phyloP scores from a whole-genome alignment of 2,329 filamentous ascomycete genomes.

The Aspergillus caelatus region DNA sequence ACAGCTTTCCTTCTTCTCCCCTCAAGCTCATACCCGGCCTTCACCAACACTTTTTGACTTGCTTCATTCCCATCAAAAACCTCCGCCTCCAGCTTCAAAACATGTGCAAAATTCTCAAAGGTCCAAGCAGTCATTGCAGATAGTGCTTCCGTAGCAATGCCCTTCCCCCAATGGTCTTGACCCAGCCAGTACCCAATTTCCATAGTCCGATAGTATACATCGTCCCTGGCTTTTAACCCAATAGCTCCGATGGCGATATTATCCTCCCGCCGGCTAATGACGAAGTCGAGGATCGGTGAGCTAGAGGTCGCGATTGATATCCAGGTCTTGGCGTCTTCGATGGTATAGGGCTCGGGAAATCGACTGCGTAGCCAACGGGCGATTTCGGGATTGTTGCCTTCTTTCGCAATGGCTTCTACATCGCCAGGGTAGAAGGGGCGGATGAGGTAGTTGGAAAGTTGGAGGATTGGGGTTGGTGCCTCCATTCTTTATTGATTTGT shows the following conservation, averaged over 20 bases:
- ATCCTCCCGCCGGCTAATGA: background rate
- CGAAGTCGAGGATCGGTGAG: background rate
- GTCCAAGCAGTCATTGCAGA: slow-evolving; percentile 5
- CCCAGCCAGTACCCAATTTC: slow-evolving; percentile 17
- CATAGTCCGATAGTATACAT: slow-evolving; percentile 13
- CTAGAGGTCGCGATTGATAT: background rate
- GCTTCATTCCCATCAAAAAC: slow-evolving; percentile 10
- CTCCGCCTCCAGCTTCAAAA: slow-evolving; percentile 13
- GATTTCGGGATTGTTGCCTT: slow-evolving; percentile 16
- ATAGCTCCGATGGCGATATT: slow-evolving; percentile 11
- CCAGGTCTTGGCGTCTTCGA: slow-evolving; percentile 5
- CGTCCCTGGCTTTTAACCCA: background rate
- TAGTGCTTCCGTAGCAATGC: slow-evolving; percentile 12
- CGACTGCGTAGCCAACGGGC: slow-evolving; percentile 14
- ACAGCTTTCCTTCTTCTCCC: slow-evolving; percentile 7
- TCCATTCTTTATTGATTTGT: background rate
- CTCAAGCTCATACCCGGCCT: slow-evolving; percentile 12
- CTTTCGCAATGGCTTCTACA: slow-evolving; percentile 2
- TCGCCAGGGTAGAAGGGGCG: slow-evolving; percentile 5
- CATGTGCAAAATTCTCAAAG: slow-evolving; percentile 7
- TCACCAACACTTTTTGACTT: slow-evolving; percentile 13
- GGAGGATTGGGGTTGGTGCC: background rate
- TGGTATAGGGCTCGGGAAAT: slow-evolving; percentile 13
- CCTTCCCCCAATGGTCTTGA: slow-evolving; percentile 11
- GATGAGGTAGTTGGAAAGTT: background rate